Conservation (phyloP, 1,284 basidiomycete species). For the Melanopsichium pennsylvanicum region DNA sequence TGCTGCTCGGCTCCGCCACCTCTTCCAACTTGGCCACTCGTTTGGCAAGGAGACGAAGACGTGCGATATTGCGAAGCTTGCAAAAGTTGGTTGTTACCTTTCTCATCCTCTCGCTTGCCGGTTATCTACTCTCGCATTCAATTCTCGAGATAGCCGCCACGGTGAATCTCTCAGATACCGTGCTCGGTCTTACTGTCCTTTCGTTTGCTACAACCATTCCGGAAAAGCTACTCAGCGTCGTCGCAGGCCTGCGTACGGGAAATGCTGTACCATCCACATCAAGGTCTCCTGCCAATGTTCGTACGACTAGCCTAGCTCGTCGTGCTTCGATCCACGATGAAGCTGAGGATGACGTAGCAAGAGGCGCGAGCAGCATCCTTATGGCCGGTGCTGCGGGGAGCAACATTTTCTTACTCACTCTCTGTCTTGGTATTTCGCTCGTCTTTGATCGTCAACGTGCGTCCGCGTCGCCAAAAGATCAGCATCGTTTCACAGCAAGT, state of each 20-base stretch:
- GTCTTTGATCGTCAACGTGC: conserved; percentile 22
- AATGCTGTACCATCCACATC: conserved; percentile 5
- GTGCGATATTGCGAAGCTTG: conserved; percentile 15
- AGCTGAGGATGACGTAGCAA: conserved; percentile 29
- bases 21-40: conserved; percentile 27
- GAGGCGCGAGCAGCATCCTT: conserved; percentile 58
- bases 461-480: background rate
- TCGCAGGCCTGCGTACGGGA: conserved; percentile 42
- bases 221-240: conserved; percentile 62
- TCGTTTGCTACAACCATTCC: conserved; percentile 64
- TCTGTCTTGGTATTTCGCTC: conserved; percentile 63
- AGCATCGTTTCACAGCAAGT: conserved; percentile 11
- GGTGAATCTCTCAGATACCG: conserved; percentile 54
- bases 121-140: conserved; percentile 60
- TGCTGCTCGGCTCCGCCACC: conserved; percentile 36
- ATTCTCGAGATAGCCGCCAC: conserved; percentile 53
- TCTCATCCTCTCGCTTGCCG: conserved; percentile 52
- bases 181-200: conserved; percentile 60
- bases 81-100: conserved; percentile 38
- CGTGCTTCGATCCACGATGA: conserved; percentile 23
- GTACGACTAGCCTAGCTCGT: conserved; percentile 20
- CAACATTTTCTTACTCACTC: conserved; percentile 64
- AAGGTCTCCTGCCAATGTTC: background rate
- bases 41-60: conserved; percentile 14
- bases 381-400: conserved; percentile 64